Evolutionary conservation across 495 filamentous ascomycete species (phyloP), one percentile per base, ranked within the genome.

Genomic region (Annulohypoxylon stygium): DNA sequence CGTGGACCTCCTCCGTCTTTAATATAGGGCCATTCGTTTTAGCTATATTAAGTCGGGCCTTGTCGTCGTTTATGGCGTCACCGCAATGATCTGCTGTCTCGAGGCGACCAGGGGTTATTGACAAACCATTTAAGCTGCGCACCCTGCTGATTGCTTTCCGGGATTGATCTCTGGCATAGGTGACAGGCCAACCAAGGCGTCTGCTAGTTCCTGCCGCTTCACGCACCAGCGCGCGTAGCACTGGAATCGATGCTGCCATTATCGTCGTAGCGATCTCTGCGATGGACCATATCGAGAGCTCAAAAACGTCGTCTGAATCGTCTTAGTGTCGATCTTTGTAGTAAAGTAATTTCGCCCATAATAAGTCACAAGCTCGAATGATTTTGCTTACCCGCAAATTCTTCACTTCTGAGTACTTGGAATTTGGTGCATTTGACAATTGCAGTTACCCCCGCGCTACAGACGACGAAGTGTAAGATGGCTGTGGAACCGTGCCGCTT

Each of bases 181-280:
- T 9, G 26, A 60, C 11, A 16, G 58, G 48, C 16, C 26, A 30
- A 16, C 50, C 41, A n/a, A n/a, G 23, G 26, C 50, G 39, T 8
- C 58, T 50, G 12, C 14, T 48, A 3, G 50, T 48, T 1, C 50
- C 41, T 11, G 62, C 54, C 3, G 60, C 60, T 26, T 74, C 71
- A 12, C 26, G 65, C 14, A 74, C 57, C 6, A 81, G 68, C n/a
- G 77, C 77, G 10, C 79, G 78, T 10, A 81, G 65, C 11, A 80
- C 69, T 12, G 79, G 78, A 26, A 81, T 78, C 16, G 78, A 81
- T 9, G 79, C 78, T 0, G 79, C 79, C 66, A 78, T 75, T 57
- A 81, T 79, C 1, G 76, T 78, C 18, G 78, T 78, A 34, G 79
- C 76, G 11, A 79, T 73, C 53, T 81, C 79, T 12, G 75, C 73